Conservation (phyloP, 129 eudicot genomes). For the Silybum marianum region DNA sequence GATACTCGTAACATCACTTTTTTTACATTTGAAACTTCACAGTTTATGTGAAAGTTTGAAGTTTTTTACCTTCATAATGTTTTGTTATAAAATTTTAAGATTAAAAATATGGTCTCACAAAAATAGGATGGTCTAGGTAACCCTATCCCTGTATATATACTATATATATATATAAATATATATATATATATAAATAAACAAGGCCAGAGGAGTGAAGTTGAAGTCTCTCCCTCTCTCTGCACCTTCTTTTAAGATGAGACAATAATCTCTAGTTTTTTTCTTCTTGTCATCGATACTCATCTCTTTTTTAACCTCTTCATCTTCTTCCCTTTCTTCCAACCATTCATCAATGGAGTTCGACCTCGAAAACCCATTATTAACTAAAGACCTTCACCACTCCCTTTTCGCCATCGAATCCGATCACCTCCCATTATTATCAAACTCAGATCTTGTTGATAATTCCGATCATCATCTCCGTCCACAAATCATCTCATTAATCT, state of each 20-base stretch:
- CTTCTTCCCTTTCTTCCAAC: not conserved
- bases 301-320: conserved; percentile 19
- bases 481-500: conserved; percentile 12
- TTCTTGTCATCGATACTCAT: conserved; percentile 32
- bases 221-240: conserved; percentile 39
- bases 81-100: too few species aligned
- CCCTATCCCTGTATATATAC: too few species aligned
- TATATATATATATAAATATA: too few species aligned
- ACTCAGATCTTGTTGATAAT: not conserved
- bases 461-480: conserved; percentile 31
- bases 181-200: not conserved
- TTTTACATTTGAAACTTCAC: too few species aligned
- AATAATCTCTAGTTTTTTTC: conserved; percentile 40
- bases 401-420: conserved; percentile 44
- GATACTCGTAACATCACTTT: too few species aligned
- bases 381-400: conserved; percentile 17
- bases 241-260: conserved; percentile 35
- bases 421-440: conserved; percentile 45
- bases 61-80: too few species aligned
- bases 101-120: too few species aligned
- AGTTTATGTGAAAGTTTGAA: too few species aligned
- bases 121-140: too few species aligned
- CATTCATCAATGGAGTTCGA: conserved; percentile 51
- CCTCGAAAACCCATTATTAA: conserved; percentile 52
- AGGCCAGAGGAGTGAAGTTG: conserved; percentile 36